These are phyloP conservation scores for Apophysomyces variabilis DNA, from an alignment of 371 early-diverging fungal genomes.

Conservation along the genomic window DNA sequence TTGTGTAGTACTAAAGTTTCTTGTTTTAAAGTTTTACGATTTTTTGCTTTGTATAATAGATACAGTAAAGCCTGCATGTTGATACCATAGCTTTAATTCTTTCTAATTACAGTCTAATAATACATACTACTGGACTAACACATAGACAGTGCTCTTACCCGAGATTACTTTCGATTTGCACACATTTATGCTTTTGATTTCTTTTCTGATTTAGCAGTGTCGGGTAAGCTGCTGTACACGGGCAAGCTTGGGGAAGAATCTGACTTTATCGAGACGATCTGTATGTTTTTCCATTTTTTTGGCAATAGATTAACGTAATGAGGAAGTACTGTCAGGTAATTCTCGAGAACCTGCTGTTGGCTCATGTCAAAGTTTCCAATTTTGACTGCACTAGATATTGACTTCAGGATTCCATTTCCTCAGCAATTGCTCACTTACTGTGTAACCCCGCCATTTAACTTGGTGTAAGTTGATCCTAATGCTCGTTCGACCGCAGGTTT, in stretches of 20 bases:
- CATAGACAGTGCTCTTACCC: no score
- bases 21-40: no score
- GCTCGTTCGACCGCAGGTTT: background rate
- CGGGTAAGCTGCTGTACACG: background rate
- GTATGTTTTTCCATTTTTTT: background rate
- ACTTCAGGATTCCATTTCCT: background rate
- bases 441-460: background rate
- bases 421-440: background rate
- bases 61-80: no score
- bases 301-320: background rate
- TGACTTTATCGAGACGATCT: background rate
- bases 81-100: no score
- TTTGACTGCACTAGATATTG: background rate
- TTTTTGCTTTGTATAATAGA: no score
- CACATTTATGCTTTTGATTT: no score
- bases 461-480: background rate
- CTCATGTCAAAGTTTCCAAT: background rate
- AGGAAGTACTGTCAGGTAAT: background rate
- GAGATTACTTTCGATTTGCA: no score
- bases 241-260: constrained; percentile 5
- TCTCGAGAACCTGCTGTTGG: background rate
- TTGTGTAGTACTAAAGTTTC: no score
- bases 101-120: no score
- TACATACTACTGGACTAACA: no score
- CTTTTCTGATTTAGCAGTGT: background rate